phyloP scores from a whole-genome alignment of 305 asterid species.

The Striga hermonthica region DNA sequence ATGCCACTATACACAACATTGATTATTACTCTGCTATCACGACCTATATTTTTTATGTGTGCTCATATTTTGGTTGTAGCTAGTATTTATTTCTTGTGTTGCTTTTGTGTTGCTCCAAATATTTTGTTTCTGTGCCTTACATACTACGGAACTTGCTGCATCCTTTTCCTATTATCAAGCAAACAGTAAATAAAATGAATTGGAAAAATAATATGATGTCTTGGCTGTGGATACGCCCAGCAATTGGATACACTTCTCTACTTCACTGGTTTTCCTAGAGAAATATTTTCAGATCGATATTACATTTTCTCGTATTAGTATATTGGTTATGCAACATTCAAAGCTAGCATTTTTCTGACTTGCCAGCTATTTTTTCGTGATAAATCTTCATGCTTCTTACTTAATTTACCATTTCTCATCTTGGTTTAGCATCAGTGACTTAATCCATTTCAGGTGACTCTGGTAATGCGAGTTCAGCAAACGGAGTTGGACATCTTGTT shows the following conservation, averaged over 20 bases:
- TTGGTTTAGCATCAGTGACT: slow-evolving; percentile 18
- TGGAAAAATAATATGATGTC: no score
- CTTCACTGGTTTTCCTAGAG: neutral
- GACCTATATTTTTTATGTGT: no score
- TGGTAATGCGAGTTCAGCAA: slow-evolving; percentile 37
- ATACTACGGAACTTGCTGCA: no score
- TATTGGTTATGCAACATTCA: slow-evolving; percentile 18
- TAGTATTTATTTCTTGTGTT: no score
- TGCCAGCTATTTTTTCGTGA: neutral
- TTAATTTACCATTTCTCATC: neutral
- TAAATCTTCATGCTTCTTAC: slow-evolving; percentile 7
- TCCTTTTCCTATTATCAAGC: no score
- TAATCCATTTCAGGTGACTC: slow-evolving; percentile 37
- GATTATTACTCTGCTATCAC: no score
- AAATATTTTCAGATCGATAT: no score
- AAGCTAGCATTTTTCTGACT: neutral
- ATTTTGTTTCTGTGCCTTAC: no score
- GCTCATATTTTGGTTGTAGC: no score
- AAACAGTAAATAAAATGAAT: no score
- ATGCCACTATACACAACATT: no score
- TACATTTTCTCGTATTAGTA: neutral
- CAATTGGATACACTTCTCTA: slow-evolving; percentile 12
- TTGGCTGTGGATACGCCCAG: neutral
- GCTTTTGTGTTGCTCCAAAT: no score
- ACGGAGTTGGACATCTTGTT: slow-evolving; percentile 52